These are phyloP conservation scores for Penicillium frequentans DNA, from an alignment of 2,329 filamentous ascomycete genomes.

Conservation along the genomic window DNA sequence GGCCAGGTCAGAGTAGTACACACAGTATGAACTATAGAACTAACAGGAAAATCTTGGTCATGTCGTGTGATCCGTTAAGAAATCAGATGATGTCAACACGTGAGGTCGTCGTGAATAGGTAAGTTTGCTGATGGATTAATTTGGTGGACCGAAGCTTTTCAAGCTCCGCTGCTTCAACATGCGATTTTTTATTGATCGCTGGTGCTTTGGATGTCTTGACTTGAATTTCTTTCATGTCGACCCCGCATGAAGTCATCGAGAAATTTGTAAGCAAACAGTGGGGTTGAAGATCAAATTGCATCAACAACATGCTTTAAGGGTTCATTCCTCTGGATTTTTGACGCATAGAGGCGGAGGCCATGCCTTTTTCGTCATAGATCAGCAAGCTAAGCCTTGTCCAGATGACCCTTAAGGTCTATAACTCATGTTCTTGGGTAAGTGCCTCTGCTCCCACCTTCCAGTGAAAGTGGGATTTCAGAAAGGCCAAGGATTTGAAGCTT, in stretches of 20 bases:
- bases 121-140: not conserved
- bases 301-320: not conserved
- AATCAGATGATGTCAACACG: not conserved
- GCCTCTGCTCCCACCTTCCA: not conserved
- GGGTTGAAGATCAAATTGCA: not conserved
- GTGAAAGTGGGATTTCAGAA: not conserved
- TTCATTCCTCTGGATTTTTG: not conserved
- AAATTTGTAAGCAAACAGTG: constrained; percentile 6
- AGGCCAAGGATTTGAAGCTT: not conserved
- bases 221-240: not conserved
- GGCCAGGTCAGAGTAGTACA: not conserved
- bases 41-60: constrained; percentile 22
- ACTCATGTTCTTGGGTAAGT: not conserved
- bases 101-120: not conserved
- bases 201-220: not conserved
- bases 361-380: not conserved
- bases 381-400: not conserved
- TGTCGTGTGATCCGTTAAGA: not conserved
- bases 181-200: no score
- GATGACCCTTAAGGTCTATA: not conserved
- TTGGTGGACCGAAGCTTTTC: not conserved
- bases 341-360: not conserved
- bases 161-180: no score
- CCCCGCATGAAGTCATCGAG: not conserved
- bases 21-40: not conserved